Evolutionary conservation across 23 red algal genomes (phyloP), one percentile per base, ranked within the genome.

Genomic region (Gracilaria gracilis): DNA sequence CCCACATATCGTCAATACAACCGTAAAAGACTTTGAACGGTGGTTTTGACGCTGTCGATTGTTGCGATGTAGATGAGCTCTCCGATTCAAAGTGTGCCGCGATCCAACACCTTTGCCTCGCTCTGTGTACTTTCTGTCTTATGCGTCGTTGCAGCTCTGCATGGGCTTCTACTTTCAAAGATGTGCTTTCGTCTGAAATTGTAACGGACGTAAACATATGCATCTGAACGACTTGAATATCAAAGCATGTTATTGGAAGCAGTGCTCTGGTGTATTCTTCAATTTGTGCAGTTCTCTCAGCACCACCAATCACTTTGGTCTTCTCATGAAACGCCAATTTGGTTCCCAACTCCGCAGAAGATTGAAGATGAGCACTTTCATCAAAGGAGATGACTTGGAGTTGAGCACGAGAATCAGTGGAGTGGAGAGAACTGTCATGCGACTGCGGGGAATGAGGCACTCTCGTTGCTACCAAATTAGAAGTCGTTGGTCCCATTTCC

Each of bases 51-150:
- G 6, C 17, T 4, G 2, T 8, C 3, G 17, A 58, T 17, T 58
- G 9, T 58, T 58, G 17, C 55, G 55, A 58, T 7, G 4, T 2
- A 58, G 9, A 17, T 20, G 17, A 23, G 17, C 55, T 12, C 7
- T 67, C 61, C 16, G 61, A 67, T 35, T 67, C 67, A 73, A 42
- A 73, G 17, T 73, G 36, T 19, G 67, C n/a, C 3, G 67, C 67
- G 4, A 73, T 20, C 67, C 67, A 73, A 25, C 67, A 73, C 28
- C 40, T 6, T 73, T 73, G 67, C 13, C 67, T 39, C 23, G 67
- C 67, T 23, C 17, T 19, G 23, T 58, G 23, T 17, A 58, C 23
- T n/a, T n/a, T 17, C 55, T 58, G 55, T 17, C 55, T 8, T 58
- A 3, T n/a, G 17, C 55, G 55, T 58, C 23, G 6, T 8, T 23